Evolutionary conservation across 495 filamentous ascomycete genomes (phyloP), one percentile per base, ranked within the genome.

Genomic region (Trichoderma virens): DNA sequence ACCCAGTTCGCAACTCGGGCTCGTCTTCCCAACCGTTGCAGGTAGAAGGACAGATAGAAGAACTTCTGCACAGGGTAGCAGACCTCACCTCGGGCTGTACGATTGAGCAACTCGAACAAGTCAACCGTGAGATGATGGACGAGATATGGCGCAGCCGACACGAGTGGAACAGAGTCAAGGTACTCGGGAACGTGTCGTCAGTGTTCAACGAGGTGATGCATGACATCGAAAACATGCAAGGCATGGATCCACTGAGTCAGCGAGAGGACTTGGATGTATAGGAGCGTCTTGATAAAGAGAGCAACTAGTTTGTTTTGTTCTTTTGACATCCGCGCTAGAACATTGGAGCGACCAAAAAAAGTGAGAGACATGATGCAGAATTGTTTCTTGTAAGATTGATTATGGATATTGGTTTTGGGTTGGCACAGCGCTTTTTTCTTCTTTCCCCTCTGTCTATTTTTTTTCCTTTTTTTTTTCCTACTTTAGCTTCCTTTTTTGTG

Each of bases 81-180:
- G 72, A 82, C 18, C 80, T 82, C 34, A 90, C 89, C 8, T 88
- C 87, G 47, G 92, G 92, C 0, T 92, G 86, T 75, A 89, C 85
- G 2, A 87, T 98, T 43, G 94, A 98, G 75, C 95, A 98, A 72
- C 80, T 98, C 32, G 93, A 98, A 77, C 93, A 97, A 73, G 85
- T 96, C 71, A 90, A 91, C 71, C 86, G 92, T n/a, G 86, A 85
- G 64, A 75, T 97, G 69, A 97, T 97, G 93, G 88, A 92, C 65
- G 83, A 85, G 47, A 79, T 98, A 16, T 98, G 94, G 94, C 83
- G 80, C 64, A 81, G 78, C 64, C 83, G 90, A 45, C 81, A 83
- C 62, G 87, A 95, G 68, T 93, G 88, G 83, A 90, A 98, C 74
- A 84, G 94, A 20, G 88, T 83, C 69, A 76, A 75, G 62, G 91